Conservation (phyloP, 1,284 basidiomycete species). For the Sanguinoderma infundibulare region DNA sequence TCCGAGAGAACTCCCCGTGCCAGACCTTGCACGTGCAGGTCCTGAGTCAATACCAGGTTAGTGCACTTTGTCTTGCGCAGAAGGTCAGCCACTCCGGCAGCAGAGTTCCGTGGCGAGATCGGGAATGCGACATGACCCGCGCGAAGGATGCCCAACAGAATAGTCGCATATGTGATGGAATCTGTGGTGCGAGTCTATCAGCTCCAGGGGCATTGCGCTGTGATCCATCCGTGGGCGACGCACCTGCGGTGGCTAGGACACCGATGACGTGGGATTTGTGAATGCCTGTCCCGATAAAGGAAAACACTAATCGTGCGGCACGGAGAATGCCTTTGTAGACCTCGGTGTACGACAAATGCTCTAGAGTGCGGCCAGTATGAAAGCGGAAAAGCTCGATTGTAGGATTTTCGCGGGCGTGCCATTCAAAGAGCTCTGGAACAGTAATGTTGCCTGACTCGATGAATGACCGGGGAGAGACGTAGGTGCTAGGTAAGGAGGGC, state of each 20-base stretch:
- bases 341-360: slow-evolving; percentile 31
- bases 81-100: slow-evolving; percentile 39
- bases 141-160: slow-evolving; percentile 29
- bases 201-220: not conserved
- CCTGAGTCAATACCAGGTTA: slow-evolving; percentile 31
- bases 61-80: slow-evolving; percentile 31
- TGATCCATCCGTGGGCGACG: not conserved
- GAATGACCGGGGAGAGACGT: not conserved
- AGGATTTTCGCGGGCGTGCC: slow-evolving; percentile 36
- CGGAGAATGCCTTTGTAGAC: slow-evolving; percentile 25
- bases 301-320: not conserved
- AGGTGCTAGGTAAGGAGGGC: not conserved
- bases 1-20: not conserved
- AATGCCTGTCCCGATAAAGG: not conserved
- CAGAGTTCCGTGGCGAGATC: slow-evolving; percentile 44
- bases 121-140: slow-evolving; percentile 36
- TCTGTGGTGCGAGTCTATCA: slow-evolving; percentile 23
- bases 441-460: not conserved
- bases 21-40: slow-evolving; percentile 4
- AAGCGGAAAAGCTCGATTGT: slow-evolving; percentile 40
- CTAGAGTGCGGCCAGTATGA: slow-evolving; percentile 19
- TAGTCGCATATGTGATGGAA: slow-evolving; percentile 34
- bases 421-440: slow-evolving; percentile 41
- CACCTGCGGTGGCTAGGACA: not conserved
- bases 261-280: not conserved